Conservation (phyloP, 352 stramenopile genomes). For the Blastocystis sp. region DNA sequence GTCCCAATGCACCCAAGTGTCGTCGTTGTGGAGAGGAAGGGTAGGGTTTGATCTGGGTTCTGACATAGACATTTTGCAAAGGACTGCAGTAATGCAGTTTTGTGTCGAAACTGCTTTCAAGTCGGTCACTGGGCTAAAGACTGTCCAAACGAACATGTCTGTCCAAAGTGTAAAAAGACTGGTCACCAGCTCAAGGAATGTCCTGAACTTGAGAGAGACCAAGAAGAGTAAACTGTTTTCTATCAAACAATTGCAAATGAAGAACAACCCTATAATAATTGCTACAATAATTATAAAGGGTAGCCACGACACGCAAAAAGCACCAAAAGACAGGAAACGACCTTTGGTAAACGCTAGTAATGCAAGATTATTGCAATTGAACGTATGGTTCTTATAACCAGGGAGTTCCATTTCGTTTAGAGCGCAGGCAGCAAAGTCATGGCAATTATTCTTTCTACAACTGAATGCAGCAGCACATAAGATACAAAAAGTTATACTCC, state of each 20-base stretch:
- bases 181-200: constrained; percentile 63
- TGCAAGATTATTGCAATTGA: background rate
- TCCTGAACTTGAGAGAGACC: background rate
- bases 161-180: constrained; percentile 58
- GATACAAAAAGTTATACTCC: constrained; percentile 21
- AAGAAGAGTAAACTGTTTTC: background rate
- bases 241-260: constrained; percentile 22
- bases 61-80: background rate
- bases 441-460: constrained; percentile 43
- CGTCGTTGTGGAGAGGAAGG: constrained; percentile 55
- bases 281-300: background rate
- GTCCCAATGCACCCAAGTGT: constrained; percentile 28
- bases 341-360: background rate
- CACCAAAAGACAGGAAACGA: background rate
- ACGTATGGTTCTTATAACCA: background rate
- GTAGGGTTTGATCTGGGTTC: background rate
- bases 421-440: constrained; percentile 11
- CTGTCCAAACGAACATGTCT: constrained; percentile 17
- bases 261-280: background rate
- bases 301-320: background rate
- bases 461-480: background rate
- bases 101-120: constrained; percentile 54
- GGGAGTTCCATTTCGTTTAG: constrained; percentile 27
- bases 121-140: background rate
- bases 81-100: background rate